These are phyloP conservation scores for Aurinia saxatilis DNA, from an alignment of 345 rosid genomes.

Conservation along the genomic window DNA sequence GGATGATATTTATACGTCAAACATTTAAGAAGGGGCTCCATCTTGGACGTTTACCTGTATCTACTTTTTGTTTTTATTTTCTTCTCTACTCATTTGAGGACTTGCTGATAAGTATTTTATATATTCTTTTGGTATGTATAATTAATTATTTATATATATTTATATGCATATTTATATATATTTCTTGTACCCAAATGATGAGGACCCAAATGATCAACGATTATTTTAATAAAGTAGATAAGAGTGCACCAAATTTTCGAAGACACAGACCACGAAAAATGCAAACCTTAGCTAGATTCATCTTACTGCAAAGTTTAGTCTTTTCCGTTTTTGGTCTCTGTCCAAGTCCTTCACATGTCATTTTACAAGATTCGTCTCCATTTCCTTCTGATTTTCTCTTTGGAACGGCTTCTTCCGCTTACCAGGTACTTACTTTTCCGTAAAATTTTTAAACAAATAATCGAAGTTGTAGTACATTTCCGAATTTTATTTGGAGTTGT, in stretches of 20 bases:
- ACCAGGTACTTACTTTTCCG: conserved; percentile 39
- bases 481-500: neutral
- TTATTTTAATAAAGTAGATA: neutral
- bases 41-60: no score
- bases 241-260: neutral
- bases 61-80: no score
- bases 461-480: no score
- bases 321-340: neutral
- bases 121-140: no score
- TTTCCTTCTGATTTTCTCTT: conserved; percentile 49
- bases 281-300: neutral
- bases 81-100: no score
- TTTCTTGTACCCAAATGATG: neutral
- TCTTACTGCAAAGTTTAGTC: neutral
- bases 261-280: neutral
- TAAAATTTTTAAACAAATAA: no score
- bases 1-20: no score
- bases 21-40: no score
- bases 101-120: no score
- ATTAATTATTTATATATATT: no score
- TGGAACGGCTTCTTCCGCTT: conserved; percentile 68
- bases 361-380: neutral
- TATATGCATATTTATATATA: no score
- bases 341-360: neutral
- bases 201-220: neutral